A percentile compares a stretch with the other conserved stretches of the same genome.
Conservation (phyloP, 169 alveolate genomes). For the Cryptosporidium bovis region DNA sequence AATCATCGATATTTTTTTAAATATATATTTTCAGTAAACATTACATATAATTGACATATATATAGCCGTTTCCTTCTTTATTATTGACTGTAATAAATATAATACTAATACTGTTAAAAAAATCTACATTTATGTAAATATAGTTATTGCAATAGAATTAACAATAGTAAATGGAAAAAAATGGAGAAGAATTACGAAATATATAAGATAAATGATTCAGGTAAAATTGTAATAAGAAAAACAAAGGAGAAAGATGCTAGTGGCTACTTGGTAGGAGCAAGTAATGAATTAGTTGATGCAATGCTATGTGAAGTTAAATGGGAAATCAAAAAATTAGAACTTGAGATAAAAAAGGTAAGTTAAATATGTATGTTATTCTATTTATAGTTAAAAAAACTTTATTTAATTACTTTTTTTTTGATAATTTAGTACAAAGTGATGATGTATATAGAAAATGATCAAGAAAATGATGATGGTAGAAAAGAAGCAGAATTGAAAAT, state of each 20-base stretch:
- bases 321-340: conserved; percentile 47
- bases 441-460: conserved; percentile 42
- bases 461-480: conserved; percentile 8
- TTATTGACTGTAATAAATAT: too few species aligned
- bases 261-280: conserved; percentile 47
- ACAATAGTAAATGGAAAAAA: neutral
- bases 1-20: too few species aligned
- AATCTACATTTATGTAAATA: neutral
- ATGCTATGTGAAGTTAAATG: conserved; percentile 47
- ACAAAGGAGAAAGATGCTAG: conserved; percentile 17
- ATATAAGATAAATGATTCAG: conserved; percentile 19
- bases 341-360: conserved; percentile 59
- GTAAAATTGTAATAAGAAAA: conserved; percentile 11
- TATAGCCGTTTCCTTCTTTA: too few species aligned
- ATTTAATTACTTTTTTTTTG: neutral
- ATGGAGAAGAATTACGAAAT: conserved; percentile 47
- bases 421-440: conserved; percentile 25
- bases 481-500: conserved; percentile 48
- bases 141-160: neutral
- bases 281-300: conserved; percentile 40
- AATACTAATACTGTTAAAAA: too few species aligned
- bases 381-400: neutral
- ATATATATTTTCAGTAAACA: too few species aligned
- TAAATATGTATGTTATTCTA: neutral
- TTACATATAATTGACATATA: too few species aligned